These are phyloP conservation scores for Artemisia argyi DNA, from an alignment of 129 eudicot genomes.

Conservation along the genomic window DNA sequence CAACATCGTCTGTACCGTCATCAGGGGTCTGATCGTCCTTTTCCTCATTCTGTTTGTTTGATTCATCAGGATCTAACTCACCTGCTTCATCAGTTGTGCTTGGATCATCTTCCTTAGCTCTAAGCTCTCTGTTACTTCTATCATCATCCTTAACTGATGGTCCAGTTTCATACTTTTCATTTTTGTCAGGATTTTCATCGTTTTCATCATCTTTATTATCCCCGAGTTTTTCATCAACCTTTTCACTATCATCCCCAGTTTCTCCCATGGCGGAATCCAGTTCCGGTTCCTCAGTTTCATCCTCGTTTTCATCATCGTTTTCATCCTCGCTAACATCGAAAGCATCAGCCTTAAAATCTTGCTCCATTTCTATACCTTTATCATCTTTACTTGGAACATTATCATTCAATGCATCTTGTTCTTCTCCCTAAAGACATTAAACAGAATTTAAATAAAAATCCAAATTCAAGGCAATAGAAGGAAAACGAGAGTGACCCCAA, in stretches of 20 bases:
- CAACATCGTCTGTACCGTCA: constrained; percentile 36
- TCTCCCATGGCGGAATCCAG: constrained; percentile 77
- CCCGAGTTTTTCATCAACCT: constrained; percentile 73
- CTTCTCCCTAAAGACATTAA: constrained; percentile 43
- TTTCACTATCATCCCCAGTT: constrained; percentile 60
- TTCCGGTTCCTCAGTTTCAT: constrained; percentile 53
- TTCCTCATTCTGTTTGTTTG: constrained; percentile 45
- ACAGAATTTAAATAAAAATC: background rate
- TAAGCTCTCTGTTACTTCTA: constrained; percentile 61
- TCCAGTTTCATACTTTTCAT: constrained; percentile 78
- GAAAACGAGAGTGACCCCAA: background rate
- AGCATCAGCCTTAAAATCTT: constrained; percentile 67
- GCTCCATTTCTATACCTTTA: constrained; percentile 91
- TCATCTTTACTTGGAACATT: constrained; percentile 55
- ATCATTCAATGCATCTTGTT: constrained; percentile 47
- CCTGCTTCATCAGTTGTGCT: constrained; percentile 41
- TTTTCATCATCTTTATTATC: constrained; percentile 58
- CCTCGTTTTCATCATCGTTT: constrained; percentile 55
- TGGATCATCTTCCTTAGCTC: constrained; percentile 75
- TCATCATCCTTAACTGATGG: constrained; percentile 63
- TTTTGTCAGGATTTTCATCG: constrained; percentile 39
- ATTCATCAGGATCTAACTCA: constrained; percentile 44
- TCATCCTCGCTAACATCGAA: constrained; percentile 79
- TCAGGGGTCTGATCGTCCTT: constrained; percentile 42
- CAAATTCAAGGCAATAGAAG: background rate